Evolutionary conservation across 2,329 filamentous ascomycete genomes (phyloP).

Genomic region (Paracoccidioides lutzii): DNA sequence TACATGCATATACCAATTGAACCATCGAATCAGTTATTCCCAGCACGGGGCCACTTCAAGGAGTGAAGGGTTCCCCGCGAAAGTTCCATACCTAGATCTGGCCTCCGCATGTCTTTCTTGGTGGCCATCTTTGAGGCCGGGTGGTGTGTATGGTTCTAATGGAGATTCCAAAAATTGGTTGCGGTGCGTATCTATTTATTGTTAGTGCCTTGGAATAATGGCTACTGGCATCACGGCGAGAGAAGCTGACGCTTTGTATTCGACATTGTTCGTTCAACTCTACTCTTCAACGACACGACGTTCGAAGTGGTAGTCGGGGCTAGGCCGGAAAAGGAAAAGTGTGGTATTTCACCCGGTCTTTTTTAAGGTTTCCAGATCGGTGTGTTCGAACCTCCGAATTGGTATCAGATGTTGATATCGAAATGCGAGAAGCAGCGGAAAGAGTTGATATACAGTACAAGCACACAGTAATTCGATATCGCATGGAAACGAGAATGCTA

Average conservation of each 20-base stretch:
- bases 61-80: background rate
- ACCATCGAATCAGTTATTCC: background rate
- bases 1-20: background rate
- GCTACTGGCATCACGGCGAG: background rate
- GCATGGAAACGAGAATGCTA: background rate
- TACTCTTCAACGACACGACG: background rate
- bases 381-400: background rate
- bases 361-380: too few relatives aligned
- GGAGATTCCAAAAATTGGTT: background rate
- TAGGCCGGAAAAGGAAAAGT: background rate
- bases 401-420: background rate
- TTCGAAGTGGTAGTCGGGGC: background rate
- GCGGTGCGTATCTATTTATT: background rate
- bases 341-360: background rate
- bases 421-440: too few relatives aligned
- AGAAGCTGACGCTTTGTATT: background rate
- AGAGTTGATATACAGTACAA: background rate
- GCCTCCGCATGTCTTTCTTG: conserved; percentile 63
- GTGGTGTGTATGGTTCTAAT: background rate
- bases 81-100: conserved; percentile 52
- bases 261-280: background rate
- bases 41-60: background rate
- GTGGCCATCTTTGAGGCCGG: conserved; percentile 42
- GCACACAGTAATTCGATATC: background rate
- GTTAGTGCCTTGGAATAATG: background rate